These are phyloP conservation scores for Kalaharituber pfeilii DNA, from an alignment of 2,329 filamentous ascomycete species.

Conservation along the genomic window DNA sequence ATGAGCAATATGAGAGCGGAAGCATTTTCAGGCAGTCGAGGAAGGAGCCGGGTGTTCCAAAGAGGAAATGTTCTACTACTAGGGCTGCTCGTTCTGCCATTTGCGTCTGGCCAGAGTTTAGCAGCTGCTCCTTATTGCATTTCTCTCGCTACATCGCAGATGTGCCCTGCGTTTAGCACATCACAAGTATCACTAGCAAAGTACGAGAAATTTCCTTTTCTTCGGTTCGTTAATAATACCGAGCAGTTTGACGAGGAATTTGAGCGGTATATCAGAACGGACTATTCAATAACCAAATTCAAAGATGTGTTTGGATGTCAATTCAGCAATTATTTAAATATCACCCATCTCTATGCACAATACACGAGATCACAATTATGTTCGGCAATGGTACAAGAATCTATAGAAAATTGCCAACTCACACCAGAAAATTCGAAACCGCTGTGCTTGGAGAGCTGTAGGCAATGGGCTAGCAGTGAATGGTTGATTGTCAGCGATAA, in stretches of 20 bases:
- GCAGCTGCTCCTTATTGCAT: slow-evolving; percentile 24
- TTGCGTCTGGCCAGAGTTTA: slow-evolving; percentile 11
- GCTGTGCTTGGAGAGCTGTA: slow-evolving; percentile 78
- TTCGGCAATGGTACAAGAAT: slow-evolving; percentile 86
- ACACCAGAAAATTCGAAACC: slow-evolving; percentile 48
- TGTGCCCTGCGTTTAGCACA: slow-evolving; percentile 27
- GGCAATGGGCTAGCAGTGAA: slow-evolving; percentile 74
- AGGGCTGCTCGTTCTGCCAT: slow-evolving; percentile 3
- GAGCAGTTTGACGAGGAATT: slow-evolving; percentile 63
- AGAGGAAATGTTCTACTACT: not conserved
- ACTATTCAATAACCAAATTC: slow-evolving; percentile 68
- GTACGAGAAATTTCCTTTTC: slow-evolving; percentile 42
- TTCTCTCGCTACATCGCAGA: slow-evolving; percentile 26
- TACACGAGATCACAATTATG: slow-evolving; percentile 86
- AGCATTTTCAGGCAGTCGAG: not conserved
- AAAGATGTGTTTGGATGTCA: slow-evolving; percentile 63
- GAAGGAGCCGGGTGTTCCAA: not conserved
- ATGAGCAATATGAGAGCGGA: not conserved
- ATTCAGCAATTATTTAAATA: slow-evolving; percentile 57
- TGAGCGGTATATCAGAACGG: slow-evolving; percentile 51
- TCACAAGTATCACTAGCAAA: slow-evolving; percentile 28
- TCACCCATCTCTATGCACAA: slow-evolving; percentile 70
- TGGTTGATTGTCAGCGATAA: slow-evolving; percentile 62
- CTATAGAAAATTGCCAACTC: slow-evolving; percentile 50
- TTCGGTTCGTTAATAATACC: slow-evolving; percentile 60